Evolutionary conservation across 129 eudicot genomes (phyloP).

Genomic region (Pittosporum tobira): DNA sequence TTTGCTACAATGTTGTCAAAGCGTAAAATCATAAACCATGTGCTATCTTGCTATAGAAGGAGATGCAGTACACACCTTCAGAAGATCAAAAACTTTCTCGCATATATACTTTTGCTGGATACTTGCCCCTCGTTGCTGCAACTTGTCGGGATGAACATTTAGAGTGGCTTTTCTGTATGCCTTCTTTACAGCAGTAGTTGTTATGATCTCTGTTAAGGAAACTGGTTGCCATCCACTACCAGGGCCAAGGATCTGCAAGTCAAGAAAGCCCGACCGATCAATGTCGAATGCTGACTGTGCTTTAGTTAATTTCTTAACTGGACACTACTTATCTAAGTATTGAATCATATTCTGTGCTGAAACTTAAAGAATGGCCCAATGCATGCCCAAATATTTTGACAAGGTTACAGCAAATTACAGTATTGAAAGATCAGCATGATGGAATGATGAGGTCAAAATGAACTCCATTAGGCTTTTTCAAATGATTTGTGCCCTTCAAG

Average conservation of each 20-base stretch:
- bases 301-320: neutral
- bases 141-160: constrained; percentile 89
- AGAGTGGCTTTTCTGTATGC: constrained; percentile 97
- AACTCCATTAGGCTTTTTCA: neutral
- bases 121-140: constrained; percentile 94
- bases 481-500: neutral
- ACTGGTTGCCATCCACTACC: constrained; percentile 94
- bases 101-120: constrained; percentile 92
- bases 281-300: neutral
- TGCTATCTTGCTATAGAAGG: neutral
- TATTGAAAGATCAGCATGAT: neutral
- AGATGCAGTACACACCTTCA: constrained; percentile 46
- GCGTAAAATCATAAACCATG: too few relatives aligned
- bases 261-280: constrained; percentile 4
- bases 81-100: constrained; percentile 97
- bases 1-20: neutral
- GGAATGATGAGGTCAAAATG: constrained; percentile 1
- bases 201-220: constrained; percentile 69
- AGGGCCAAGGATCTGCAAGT: constrained; percentile 75
- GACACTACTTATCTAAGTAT: neutral
- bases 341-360: neutral
- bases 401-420: neutral
- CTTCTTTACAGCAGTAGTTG: constrained; percentile 75
- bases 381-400: neutral
- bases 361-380: neutral